Conservation (phyloP, 441 rosid genomes). For the Pelargonium fulgidum region DNA sequence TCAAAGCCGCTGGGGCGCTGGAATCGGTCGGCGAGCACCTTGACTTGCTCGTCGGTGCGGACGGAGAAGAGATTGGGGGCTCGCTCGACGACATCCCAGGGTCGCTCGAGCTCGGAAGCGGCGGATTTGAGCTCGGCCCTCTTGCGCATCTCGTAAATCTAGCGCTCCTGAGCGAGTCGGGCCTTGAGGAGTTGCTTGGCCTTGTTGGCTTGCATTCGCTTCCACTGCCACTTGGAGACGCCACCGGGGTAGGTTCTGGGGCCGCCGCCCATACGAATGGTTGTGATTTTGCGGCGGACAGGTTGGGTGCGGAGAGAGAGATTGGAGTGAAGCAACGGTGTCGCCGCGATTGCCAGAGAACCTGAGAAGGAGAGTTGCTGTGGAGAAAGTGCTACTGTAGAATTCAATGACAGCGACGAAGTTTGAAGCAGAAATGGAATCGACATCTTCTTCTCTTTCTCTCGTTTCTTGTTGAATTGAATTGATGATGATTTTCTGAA, state of each 20-base stretch:
- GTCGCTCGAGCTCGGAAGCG: slow-evolving; percentile 70
- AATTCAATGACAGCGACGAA: neutral
- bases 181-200: slow-evolving; percentile 64
- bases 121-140: slow-evolving; percentile 80
- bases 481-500: too few species aligned
- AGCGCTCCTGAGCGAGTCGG: slow-evolving; percentile 49
- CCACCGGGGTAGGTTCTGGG: slow-evolving; percentile 66
- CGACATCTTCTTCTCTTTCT: neutral
- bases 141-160: slow-evolving; percentile 65
- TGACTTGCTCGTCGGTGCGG: slow-evolving; percentile 50
- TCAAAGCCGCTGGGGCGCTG: slow-evolving; percentile 64
- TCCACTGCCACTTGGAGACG: slow-evolving; percentile 69
- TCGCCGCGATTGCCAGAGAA: slow-evolving; percentile 28
- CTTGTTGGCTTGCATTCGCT: slow-evolving; percentile 69
- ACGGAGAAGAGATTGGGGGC: slow-evolving; percentile 73
- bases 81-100: slow-evolving; percentile 70
- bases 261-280: slow-evolving; percentile 78
- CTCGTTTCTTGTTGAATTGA: too few species aligned
- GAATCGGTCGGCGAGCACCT: slow-evolving; percentile 66
- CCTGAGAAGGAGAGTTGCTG: slow-evolving; percentile 37
- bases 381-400: neutral
- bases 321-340: slow-evolving; percentile 27
- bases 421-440: neutral
- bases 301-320: slow-evolving; percentile 27
- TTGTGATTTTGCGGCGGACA: slow-evolving; percentile 26